Percentiles rank a stretch among this genome's conserved stretches.
phyloP scores from a whole-genome alignment of 352 stramenopile species.

The Phytophthora citricola region DNA sequence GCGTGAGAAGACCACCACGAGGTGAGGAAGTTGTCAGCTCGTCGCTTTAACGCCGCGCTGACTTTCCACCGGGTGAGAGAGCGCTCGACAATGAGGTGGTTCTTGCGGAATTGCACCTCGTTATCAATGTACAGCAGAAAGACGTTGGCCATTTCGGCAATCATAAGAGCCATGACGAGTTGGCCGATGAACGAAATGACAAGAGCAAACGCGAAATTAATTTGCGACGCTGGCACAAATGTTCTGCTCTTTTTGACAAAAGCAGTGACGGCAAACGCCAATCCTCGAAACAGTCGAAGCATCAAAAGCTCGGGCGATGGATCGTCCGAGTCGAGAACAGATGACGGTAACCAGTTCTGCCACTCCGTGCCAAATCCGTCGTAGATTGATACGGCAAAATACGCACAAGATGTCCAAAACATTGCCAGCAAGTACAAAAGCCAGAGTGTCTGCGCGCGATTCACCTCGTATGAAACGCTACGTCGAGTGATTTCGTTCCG shows the following conservation, averaged over 20 bases:
- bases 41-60: conserved; percentile 43
- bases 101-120: conserved; percentile 77
- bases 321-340: conserved; percentile 38
- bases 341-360: conserved; percentile 59
- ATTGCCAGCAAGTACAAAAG: conserved; percentile 64
- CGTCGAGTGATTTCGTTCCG: conserved; percentile 67
- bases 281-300: conserved; percentile 51
- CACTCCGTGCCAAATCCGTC: conserved; percentile 59
- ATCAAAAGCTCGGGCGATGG: conserved; percentile 40
- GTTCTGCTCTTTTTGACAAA: conserved; percentile 72
- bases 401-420: conserved; percentile 71
- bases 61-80: conserved; percentile 53
- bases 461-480: conserved; percentile 66
- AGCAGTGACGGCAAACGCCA: conserved; percentile 58
- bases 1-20: conserved; percentile 70
- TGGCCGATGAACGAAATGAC: conserved; percentile 59
- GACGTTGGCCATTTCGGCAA: conserved; percentile 71
- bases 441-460: conserved; percentile 61
- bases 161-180: conserved; percentile 81
- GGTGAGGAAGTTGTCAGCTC: conserved; percentile 51
- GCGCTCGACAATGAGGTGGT: conserved; percentile 63
- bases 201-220: conserved; percentile 63
- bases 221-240: conserved; percentile 46
- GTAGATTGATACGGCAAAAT: conserved; percentile 66
- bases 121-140: conserved; percentile 70